Conservation (phyloP, 2,329 filamentous ascomycete species). For the Colletotrichum tropicicola region DNA sequence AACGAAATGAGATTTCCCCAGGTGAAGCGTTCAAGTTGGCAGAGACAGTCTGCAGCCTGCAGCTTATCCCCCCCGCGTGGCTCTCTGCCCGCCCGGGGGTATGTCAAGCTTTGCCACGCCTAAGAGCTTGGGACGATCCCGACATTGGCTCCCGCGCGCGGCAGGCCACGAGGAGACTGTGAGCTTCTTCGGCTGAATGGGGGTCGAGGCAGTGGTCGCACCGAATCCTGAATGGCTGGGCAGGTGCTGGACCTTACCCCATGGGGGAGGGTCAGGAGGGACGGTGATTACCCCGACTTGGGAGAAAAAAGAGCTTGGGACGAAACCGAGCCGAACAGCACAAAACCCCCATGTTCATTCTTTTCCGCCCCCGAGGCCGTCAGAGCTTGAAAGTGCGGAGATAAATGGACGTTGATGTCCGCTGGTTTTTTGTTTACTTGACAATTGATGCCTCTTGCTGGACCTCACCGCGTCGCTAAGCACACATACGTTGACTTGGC, state of each 20-base stretch:
- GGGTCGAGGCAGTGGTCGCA: background rate
- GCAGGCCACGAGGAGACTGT: background rate
- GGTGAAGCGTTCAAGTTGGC: background rate
- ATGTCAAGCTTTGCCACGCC: slow-evolving; percentile 12
- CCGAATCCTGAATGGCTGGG: slow-evolving; percentile 16
- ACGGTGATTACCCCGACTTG: slow-evolving; percentile 26
- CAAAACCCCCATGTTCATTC: background rate
- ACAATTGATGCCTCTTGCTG: too few relatives aligned
- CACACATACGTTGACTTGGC: too few relatives aligned
- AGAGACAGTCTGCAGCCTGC: background rate
- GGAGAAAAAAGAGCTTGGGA: slow-evolving; percentile 1
- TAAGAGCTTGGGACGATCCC: background rate
- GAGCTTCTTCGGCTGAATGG: background rate
- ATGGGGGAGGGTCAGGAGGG: background rate
- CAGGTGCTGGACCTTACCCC: background rate
- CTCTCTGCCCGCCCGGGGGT: too few relatives aligned
- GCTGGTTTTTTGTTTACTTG: background rate
- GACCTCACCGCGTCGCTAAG: background rate
- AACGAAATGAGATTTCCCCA: too few relatives aligned
- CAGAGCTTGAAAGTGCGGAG: background rate
- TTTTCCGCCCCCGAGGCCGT: slow-evolving; percentile 15
- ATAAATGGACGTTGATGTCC: slow-evolving; percentile 2
- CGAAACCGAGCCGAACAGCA: slow-evolving; percentile 4
- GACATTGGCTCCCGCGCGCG: background rate
- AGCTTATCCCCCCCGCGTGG: background rate